Percentiles rank a stretch among this genome's conserved stretches.
Evolutionary conservation across 306 rosid genomes (phyloP).

Genomic region (Mucuna pruriens): DNA sequence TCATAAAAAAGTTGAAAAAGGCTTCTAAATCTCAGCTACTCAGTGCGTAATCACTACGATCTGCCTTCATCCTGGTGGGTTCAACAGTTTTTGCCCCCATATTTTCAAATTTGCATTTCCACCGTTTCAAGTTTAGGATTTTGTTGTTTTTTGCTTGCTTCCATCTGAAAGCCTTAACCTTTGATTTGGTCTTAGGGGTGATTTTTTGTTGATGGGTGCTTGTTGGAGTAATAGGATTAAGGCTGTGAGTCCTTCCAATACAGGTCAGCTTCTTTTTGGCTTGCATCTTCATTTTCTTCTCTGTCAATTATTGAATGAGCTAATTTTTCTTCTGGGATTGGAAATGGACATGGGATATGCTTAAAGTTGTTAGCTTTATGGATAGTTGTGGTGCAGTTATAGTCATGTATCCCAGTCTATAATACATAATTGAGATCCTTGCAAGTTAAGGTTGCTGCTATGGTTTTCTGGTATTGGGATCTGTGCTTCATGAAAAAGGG

Average conservation of each 20-base stretch:
- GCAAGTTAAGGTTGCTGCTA: conserved; percentile 33
- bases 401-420: conserved; percentile 10
- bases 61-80: conserved; percentile 41
- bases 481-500: background rate
- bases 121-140: conserved; percentile 23
- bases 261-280: conserved; percentile 55
- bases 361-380: conserved; percentile 36
- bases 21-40: conserved; percentile 31
- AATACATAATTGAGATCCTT: conserved; percentile 39
- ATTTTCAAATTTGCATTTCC: conserved; percentile 11
- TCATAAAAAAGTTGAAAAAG: conserved; percentile 30
- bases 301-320: background rate
- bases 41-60: conserved; percentile 43
- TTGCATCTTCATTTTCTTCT: background rate
- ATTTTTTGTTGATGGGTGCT: conserved; percentile 79
- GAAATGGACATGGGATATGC: conserved; percentile 9
- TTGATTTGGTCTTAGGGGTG: conserved; percentile 32
- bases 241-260: conserved; percentile 65
- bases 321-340: conserved; percentile 5
- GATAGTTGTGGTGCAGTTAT: conserved; percentile 8
- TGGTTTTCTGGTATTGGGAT: conserved; percentile 35
- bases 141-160: conserved; percentile 25
- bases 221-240: conserved; percentile 86
- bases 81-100: conserved; percentile 11
- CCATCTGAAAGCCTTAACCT: conserved; percentile 39